These are phyloP conservation scores for Trichoderma harzianum DNA, from an alignment of 2,329 filamentous ascomycete genomes.

Conservation along the genomic window DNA sequence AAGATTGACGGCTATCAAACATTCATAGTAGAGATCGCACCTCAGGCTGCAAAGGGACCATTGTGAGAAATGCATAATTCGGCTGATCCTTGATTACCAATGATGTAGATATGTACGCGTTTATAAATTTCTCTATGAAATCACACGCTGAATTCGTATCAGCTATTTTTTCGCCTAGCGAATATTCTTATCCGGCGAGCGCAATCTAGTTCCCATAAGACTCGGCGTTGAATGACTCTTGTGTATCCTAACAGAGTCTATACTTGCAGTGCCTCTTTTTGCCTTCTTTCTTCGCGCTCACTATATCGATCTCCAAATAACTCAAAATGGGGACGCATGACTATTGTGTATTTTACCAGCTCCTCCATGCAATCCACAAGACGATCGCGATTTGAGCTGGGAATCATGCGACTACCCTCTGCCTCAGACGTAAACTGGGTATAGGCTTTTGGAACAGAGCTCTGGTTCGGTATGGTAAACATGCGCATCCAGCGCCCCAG, in stretches of 20 bases:
- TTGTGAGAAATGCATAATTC: background rate
- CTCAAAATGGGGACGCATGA: background rate
- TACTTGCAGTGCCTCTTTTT: background rate
- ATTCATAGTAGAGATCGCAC: background rate
- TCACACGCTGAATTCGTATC: too few species aligned
- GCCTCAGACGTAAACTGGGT: conserved; percentile 53
- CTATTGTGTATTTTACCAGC: conserved; percentile 38
- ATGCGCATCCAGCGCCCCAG: background rate
- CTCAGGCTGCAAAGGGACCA: background rate
- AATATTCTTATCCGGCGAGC: background rate
- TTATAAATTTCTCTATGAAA: background rate
- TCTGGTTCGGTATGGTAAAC: conserved; percentile 50
- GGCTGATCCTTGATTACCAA: conserved; percentile 55
- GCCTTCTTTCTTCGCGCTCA: background rate
- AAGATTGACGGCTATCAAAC: background rate
- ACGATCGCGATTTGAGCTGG: conserved; percentile 55
- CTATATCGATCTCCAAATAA: background rate
- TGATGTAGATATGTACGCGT: background rate
- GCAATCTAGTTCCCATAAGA: background rate
- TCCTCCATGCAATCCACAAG: conserved; percentile 68
- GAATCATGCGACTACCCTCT: conserved; percentile 50
- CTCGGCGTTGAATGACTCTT: background rate
- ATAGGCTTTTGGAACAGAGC: conserved; percentile 60
- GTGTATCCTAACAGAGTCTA: background rate
- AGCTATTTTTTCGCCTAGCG: too few species aligned